A percentile compares a stretch with the other conserved stretches of the same genome.
Conservation (phyloP, 2,329 filamentous ascomycete species). For the Fusarium subtropicale region DNA sequence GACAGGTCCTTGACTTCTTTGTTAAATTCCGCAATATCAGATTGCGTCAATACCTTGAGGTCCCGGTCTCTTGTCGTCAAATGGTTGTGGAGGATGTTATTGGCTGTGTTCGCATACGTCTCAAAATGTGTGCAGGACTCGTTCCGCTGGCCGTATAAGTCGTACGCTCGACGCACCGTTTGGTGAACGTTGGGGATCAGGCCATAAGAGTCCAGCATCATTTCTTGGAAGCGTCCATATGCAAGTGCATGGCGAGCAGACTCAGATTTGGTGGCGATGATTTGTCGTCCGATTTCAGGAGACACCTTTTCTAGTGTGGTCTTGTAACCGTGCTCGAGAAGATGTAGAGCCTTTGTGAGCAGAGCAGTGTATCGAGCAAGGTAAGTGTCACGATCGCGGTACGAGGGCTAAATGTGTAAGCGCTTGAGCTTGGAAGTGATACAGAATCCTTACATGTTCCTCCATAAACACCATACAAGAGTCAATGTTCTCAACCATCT, state of each 20-base stretch:
- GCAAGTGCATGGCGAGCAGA: constrained; percentile 69
- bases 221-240: constrained; percentile 70
- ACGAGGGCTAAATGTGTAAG: constrained; percentile 69
- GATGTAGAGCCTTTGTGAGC: constrained; percentile 73
- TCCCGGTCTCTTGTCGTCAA: constrained; percentile 65
- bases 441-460: constrained; percentile 71
- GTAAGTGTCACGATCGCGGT: constrained; percentile 89
- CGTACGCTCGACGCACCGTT: constrained; percentile 64
- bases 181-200: constrained; percentile 67
- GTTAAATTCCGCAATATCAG: constrained; percentile 66
- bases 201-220: constrained; percentile 67
- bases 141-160: constrained; percentile 61
- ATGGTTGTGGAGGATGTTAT: constrained; percentile 67
- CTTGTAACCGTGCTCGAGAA: constrained; percentile 69
- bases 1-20: constrained; percentile 63
- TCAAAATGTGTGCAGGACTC: constrained; percentile 58
- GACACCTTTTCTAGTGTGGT: constrained; percentile 65
- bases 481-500: constrained; percentile 89
- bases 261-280: constrained; percentile 66
- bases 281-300: constrained; percentile 65
- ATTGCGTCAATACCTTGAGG: constrained; percentile 63
- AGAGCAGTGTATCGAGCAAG: constrained; percentile 87
- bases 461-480: constrained; percentile 95
- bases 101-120: constrained; percentile 65
- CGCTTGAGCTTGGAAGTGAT: no score